A percentile compares a stretch with the other conserved stretches of the same genome.
These are phyloP conservation scores for Suillus subalutaceus DNA, from an alignment of 768 basidiomycete species.

Conservation along the genomic window DNA sequence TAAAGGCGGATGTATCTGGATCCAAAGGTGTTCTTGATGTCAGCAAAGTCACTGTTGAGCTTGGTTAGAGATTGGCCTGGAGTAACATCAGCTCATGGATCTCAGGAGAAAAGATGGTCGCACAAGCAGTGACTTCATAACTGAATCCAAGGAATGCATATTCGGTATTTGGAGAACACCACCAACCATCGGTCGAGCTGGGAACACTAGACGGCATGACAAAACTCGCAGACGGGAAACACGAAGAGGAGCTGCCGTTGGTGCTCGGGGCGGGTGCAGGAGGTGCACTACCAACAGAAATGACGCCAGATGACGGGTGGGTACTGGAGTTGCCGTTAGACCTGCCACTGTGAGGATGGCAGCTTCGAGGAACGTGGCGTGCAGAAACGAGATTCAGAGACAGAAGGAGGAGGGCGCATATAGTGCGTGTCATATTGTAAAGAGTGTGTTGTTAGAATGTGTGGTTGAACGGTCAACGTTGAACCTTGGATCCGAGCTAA, in stretches of 20 bases:
- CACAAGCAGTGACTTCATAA: conserved; percentile 72
- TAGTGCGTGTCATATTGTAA: conserved; percentile 18
- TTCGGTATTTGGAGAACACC: conserved; percentile 66
- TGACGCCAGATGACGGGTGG: not conserved
- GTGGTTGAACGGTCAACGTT: not conserved
- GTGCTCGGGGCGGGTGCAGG: not conserved
- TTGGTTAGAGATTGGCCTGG: conserved; percentile 59
- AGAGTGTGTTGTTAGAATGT: not conserved
- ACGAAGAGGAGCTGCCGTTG: conserved; percentile 19
- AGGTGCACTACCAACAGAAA: not conserved
- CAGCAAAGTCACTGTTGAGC: conserved; percentile 56
- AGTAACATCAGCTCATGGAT: conserved; percentile 10
- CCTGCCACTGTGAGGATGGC: conserved; percentile 1
- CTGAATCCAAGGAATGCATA: conserved; percentile 80
- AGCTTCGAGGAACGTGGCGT: conserved; percentile 19
- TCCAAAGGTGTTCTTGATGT: conserved; percentile 60
- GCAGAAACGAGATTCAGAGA: conserved; percentile 16
- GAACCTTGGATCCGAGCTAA: not conserved
- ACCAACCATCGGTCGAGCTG: conserved; percentile 51
- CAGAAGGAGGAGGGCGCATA: conserved; percentile 12
- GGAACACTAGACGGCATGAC: conserved; percentile 57
- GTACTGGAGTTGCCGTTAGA: conserved; percentile 4
- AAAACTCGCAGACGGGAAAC: conserved; percentile 49
- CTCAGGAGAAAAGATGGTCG: conserved; percentile 20
- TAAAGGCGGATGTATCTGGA: conserved; percentile 66